phyloP scores from a whole-genome alignment of 2,329 filamentous ascomycete genomes.

The Byssothecium circinans region DNA sequence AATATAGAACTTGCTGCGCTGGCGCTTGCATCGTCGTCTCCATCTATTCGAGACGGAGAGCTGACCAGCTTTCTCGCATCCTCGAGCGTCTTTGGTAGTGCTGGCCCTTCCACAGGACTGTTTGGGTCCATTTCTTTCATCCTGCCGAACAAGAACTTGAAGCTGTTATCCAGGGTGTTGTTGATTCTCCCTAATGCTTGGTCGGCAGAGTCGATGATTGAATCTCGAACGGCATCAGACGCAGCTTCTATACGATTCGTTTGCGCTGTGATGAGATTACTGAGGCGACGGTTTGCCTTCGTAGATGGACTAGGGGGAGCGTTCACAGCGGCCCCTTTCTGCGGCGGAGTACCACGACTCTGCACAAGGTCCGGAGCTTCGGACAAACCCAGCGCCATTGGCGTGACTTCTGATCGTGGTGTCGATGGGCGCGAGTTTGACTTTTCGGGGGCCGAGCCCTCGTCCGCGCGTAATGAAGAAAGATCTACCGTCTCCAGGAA shows the following conservation, averaged over 20 bases:
- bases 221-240: conserved; percentile 73
- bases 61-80: conserved; percentile 88
- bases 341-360: conserved; percentile 39
- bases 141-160: conserved; percentile 89
- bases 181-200: conserved; percentile 91
- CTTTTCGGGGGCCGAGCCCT: conserved; percentile 65
- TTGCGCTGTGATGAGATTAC: conserved; percentile 82
- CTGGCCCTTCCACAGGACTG: conserved; percentile 41
- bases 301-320: conserved; percentile 40
- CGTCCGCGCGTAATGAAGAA: conserved; percentile 80
- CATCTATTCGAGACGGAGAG: conserved; percentile 58
- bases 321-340: conserved; percentile 18
- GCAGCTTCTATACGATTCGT: conserved; percentile 79
- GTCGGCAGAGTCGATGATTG: conserved; percentile 77
- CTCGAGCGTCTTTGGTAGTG: conserved; percentile 84
- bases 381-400: conserved; percentile 44
- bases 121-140: conserved; percentile 67
- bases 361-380: conserved; percentile 44
- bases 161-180: conserved; percentile 85
- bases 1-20: conserved; percentile 58
- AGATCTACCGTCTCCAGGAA: conserved; percentile 96
- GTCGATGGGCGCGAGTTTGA: conserved; percentile 51
- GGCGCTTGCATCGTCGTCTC: conserved; percentile 54
- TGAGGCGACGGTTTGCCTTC: conserved; percentile 73
- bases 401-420: conserved; percentile 42